phyloP scores from a whole-genome alignment of 2,329 filamentous ascomycete genomes.

The Aulographum hederae region DNA sequence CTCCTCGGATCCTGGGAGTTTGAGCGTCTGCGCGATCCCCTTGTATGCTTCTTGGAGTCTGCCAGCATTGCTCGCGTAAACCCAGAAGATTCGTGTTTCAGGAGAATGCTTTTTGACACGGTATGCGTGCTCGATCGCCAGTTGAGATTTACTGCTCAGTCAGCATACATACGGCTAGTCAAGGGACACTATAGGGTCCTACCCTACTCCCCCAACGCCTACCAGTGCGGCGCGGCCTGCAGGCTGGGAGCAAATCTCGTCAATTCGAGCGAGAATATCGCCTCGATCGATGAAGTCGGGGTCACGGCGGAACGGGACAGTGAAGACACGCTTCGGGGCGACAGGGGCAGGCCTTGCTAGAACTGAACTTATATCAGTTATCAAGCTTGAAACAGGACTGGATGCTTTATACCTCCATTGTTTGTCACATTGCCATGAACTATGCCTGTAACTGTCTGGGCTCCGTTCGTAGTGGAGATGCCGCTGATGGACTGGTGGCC shows the following conservation, averaged over 20 bases:
- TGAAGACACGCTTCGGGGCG: background rate
- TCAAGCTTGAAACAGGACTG: no score
- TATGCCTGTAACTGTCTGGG: no score
- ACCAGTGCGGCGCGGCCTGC: conserved; percentile 7
- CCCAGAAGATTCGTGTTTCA: conserved; percentile 13
- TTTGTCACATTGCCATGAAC: no score
- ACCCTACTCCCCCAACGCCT: conserved; percentile 10
- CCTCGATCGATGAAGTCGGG: conserved; percentile 7
- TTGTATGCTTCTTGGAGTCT: conserved; percentile 11
- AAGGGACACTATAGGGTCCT: conserved; percentile 3
- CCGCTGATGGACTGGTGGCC: no score
- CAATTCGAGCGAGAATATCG: conserved; percentile 5
- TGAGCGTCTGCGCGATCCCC: conserved; percentile 11
- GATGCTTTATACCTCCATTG: no score
- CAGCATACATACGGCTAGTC: background rate
- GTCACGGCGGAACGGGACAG: conserved; percentile 8
- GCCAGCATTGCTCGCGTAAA: conserved; percentile 9
- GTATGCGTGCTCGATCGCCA: conserved; percentile 12
- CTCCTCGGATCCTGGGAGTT: conserved; percentile 11
- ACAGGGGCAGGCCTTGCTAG: background rate
- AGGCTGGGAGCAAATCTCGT: conserved; percentile 5
- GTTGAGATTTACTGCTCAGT: conserved; percentile 9
- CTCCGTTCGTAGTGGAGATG: no score
- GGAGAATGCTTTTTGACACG: conserved; percentile 8
- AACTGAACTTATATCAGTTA: no score